phyloP scores from a whole-genome alignment of 257 asterid species.

The Nicotiana paniculata region DNA sequence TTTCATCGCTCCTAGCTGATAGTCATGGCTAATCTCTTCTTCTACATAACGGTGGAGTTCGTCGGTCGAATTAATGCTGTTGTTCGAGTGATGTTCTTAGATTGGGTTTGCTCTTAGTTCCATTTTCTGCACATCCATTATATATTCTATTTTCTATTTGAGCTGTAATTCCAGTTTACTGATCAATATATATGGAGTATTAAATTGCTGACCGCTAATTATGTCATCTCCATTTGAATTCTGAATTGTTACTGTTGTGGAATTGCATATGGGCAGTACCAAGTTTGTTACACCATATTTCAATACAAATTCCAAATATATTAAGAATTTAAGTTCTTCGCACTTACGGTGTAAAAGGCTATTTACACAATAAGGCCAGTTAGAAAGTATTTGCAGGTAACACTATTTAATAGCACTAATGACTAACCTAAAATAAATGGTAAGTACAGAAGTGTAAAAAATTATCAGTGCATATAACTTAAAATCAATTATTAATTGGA shows the following conservation, averaged over 20 bases:
- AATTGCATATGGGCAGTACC: not conserved
- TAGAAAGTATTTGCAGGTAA: no score
- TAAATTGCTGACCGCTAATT: not conserved
- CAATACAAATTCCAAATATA: not conserved
- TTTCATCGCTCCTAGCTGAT: not conserved
- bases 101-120: not conserved
- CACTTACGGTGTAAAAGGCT: no score
- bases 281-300: not conserved
- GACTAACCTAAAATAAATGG: no score
- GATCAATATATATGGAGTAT: not conserved
- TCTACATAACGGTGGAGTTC: not conserved
- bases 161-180: not conserved
- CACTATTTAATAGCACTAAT: no score
- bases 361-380: no score
- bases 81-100: not conserved
- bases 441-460: no score
- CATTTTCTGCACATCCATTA: not conserved
- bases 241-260: not conserved
- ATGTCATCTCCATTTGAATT: not conserved
- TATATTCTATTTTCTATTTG: not conserved
- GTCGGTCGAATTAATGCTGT: not conserved
- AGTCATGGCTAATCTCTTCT: not conserved
- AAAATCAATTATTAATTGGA: no score
- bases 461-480: no score
- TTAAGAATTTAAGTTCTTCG: not conserved